Conservation (phyloP, 306 rosid species). For the Cucumis cinereus region DNA sequence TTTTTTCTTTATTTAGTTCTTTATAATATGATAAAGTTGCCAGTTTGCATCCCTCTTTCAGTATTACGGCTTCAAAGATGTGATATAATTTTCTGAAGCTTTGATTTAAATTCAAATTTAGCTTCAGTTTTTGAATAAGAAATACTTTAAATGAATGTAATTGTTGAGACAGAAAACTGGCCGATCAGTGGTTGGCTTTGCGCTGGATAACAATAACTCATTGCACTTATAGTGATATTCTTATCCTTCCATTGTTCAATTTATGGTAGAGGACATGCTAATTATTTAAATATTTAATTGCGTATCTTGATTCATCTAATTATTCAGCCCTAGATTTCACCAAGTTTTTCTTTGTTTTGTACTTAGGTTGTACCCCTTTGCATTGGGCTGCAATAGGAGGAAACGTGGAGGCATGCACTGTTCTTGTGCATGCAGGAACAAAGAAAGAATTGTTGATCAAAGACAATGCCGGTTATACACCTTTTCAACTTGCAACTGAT, state of each 20-base stretch:
- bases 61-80: not conserved
- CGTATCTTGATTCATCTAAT: not conserved
- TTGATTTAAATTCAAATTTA: not conserved
- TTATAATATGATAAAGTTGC: not conserved
- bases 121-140: not conserved
- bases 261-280: not conserved
- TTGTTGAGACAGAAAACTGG: not conserved
- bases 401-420: constrained; percentile 65
- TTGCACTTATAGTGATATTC: not conserved
- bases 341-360: constrained; percentile 10
- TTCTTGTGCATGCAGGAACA: constrained; percentile 83
- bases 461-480: constrained; percentile 78
- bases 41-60: not conserved
- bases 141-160: not conserved
- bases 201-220: not conserved
- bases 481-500: constrained; percentile 79
- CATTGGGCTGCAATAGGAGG: constrained; percentile 92
- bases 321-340: not conserved
- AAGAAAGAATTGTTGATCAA: constrained; percentile 69
- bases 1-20: not conserved
- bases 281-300: not conserved
- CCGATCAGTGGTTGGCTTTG: not conserved
- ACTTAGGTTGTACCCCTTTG: constrained; percentile 81
- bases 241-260: not conserved
- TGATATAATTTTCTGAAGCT: not conserved